phyloP scores from a whole-genome alignment of 2,329 filamentous ascomycete species.

The Hymenoscyphus fructigenus region DNA sequence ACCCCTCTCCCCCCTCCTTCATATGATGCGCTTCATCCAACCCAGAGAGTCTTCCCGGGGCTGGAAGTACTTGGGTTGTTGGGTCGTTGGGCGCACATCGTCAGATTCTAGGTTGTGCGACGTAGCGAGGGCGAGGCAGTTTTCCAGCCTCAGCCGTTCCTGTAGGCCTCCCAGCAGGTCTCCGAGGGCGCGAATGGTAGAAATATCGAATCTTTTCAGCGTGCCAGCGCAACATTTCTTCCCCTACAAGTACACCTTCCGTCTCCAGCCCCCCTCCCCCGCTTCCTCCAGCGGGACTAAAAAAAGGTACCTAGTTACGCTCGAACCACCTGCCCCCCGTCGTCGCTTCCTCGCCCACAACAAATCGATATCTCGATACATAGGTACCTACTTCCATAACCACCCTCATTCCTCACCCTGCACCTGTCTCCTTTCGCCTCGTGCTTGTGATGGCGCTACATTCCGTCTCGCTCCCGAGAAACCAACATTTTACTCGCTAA shows the following conservation, averaged over 20 bases:
- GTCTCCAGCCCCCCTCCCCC: neutral
- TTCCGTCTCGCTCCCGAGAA: neutral
- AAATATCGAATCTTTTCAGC: neutral
- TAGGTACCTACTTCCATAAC: neutral
- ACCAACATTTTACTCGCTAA: constrained; percentile 6
- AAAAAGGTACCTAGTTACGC: neutral
- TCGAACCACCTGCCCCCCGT: neutral
- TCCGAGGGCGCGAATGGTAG: neutral
- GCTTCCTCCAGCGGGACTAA: neutral
- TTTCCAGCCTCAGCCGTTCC: neutral
- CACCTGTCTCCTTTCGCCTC: neutral
- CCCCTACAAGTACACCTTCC: neutral
- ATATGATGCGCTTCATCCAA: neutral
- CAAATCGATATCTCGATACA: neutral
- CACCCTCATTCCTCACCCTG: neutral
- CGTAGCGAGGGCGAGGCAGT: neutral
- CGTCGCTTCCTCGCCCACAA: neutral
- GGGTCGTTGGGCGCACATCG: neutral
- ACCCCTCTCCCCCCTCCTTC: neutral
- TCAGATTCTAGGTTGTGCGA: neutral
- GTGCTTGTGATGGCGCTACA: neutral
- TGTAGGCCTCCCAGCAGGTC: neutral
- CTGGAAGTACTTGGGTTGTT: neutral
- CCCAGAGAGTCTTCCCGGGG: neutral
- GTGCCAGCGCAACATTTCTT: neutral